phyloP scores from a whole-genome alignment of 345 rosid genomes.

The Excoecaria agallocha region DNA sequence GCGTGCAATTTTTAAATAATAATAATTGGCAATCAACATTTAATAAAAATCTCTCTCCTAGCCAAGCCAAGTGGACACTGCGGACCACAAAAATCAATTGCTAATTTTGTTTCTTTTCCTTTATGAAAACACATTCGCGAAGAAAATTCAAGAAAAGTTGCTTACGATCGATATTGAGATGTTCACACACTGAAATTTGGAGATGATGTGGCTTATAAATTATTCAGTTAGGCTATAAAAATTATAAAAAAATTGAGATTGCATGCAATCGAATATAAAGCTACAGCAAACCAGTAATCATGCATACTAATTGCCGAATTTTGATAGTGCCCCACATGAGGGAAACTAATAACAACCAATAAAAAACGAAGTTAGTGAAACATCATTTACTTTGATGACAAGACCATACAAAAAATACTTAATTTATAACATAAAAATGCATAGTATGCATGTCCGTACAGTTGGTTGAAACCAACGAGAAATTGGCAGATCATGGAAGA shows the following conservation, averaged over 20 bases:
- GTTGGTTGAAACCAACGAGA: not conserved
- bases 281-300: not conserved
- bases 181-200: too few relatives aligned
- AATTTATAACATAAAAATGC: not conserved
- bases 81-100: too few relatives aligned
- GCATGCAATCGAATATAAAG: not conserved
- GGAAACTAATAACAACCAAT: not conserved
- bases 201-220: too few relatives aligned
- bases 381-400: not conserved
- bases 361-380: not conserved
- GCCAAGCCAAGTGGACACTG: too few relatives aligned
- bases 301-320: not conserved
- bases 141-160: too few relatives aligned
- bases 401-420: not conserved
- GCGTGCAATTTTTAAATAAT: too few relatives aligned
- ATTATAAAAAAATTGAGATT: not conserved
- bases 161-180: too few relatives aligned
- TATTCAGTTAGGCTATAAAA: too few relatives aligned
- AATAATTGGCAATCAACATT: too few relatives aligned
- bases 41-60: too few relatives aligned
- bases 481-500: not conserved
- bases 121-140: too few relatives aligned
- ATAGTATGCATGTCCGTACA: constrained; percentile 13
- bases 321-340: not conserved
- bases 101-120: too few relatives aligned